A percentile compares a stretch with the other conserved stretches of the same genome.
Conservation (phyloP, 1,284 basidiomycete genomes). For the Lentinula novae-zelandiae region DNA sequence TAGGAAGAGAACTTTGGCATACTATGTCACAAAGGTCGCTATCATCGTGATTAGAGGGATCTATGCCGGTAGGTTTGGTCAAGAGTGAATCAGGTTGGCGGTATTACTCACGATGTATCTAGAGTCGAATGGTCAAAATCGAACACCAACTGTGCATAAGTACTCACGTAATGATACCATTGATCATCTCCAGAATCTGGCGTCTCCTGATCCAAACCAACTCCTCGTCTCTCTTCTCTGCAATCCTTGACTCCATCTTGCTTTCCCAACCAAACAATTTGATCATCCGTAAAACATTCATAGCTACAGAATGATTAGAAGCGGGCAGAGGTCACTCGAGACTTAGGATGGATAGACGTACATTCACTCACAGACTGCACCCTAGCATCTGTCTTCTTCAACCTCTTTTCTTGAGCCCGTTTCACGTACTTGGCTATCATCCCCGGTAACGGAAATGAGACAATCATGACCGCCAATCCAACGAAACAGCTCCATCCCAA, state of each 20-base stretch:
- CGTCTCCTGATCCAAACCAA: conserved; percentile 41
- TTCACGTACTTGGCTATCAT: conserved; percentile 35
- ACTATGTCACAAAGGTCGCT: conserved; percentile 61
- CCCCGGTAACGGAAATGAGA: conserved; percentile 51
- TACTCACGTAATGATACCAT: conserved; percentile 40
- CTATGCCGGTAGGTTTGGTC: conserved; percentile 36
- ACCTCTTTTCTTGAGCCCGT: conserved; percentile 24
- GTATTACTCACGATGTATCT: neutral
- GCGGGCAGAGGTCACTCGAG: neutral
- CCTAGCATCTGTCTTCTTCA: conserved; percentile 40
- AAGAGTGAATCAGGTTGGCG: neutral
- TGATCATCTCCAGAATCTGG: conserved; percentile 39
- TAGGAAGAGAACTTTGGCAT: conserved; percentile 20
- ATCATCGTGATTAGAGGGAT: conserved; percentile 68
- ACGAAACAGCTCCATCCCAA: conserved; percentile 47
- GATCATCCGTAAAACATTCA: conserved; percentile 55
- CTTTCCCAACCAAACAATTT: conserved; percentile 72
- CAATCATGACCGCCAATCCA: conserved; percentile 49
- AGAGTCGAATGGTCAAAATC: neutral
- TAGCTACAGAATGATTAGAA: conserved; percentile 23
- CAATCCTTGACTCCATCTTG: conserved; percentile 47
- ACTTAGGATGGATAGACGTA: conserved; percentile 19
- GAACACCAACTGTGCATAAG: conserved; percentile 14
- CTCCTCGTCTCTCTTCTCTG: conserved; percentile 52
- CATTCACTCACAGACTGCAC: conserved; percentile 53